These are phyloP conservation scores for Pterothamnion heteromorphum DNA, from an alignment of 31 red algal species.

Conservation along the genomic window DNA sequence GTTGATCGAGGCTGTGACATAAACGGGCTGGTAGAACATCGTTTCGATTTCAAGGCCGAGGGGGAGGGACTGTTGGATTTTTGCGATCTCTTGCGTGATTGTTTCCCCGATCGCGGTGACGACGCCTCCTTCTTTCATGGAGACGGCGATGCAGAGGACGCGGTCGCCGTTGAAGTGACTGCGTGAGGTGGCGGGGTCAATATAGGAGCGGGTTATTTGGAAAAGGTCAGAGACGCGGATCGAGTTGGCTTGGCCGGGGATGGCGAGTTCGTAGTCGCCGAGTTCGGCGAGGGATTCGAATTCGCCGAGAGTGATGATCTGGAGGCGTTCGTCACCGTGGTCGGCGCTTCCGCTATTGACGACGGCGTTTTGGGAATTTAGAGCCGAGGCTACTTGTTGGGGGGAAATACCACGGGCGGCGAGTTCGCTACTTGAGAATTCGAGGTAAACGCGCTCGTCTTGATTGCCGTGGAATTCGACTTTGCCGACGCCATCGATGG, in stretches of 20 bases:
- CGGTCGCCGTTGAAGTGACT: not conserved
- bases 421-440: not conserved
- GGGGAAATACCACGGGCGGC: not conserved
- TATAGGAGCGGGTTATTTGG: not conserved
- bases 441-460: not conserved
- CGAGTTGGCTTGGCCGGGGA: not conserved
- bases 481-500: constrained; percentile 7
- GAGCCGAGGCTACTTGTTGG: not conserved
- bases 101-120: not conserved
- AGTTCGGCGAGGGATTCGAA: not conserved
- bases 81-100: not conserved
- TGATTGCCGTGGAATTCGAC: not conserved
- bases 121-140: not conserved
- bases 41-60: not conserved
- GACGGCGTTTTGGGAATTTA: not conserved
- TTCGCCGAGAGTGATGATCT: not conserved
- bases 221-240: not conserved
- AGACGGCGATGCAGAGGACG: not conserved
- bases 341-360: not conserved
- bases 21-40: not conserved
- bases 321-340: not conserved
- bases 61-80: not conserved
- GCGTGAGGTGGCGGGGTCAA: not conserved
- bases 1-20: not conserved
- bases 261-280: not conserved